These are phyloP conservation scores for Ustilago shanxiensis DNA, from an alignment of 1,284 basidiomycete genomes.

Conservation along the genomic window DNA sequence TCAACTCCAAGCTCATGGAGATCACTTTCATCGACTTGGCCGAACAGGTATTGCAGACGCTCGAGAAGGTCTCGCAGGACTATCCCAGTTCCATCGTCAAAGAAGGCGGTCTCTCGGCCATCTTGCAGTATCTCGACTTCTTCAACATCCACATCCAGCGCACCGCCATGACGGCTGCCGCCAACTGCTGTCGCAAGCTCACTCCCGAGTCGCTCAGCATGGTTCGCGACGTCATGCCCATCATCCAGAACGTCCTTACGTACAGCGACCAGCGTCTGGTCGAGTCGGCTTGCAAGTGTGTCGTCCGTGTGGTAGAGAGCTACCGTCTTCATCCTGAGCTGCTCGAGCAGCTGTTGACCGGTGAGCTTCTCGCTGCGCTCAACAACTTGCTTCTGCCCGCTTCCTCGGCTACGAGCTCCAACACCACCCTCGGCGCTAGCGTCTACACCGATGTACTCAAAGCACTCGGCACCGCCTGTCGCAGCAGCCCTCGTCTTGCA, in stretches of 20 bases:
- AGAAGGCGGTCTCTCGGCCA: constrained; percentile 65
- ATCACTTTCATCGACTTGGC: constrained; percentile 70
- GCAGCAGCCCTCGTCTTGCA: constrained; percentile 57
- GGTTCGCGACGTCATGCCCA: constrained; percentile 62
- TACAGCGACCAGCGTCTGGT: constrained; percentile 67
- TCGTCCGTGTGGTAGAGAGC: constrained; percentile 63
- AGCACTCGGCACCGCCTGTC: constrained; percentile 60
- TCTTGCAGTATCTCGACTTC: constrained; percentile 69
- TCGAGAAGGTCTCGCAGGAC: constrained; percentile 67
- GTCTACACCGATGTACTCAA: constrained; percentile 66
- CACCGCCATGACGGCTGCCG: constrained; percentile 65
- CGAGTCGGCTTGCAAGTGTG: constrained; percentile 66
- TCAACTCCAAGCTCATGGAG: constrained; percentile 66
- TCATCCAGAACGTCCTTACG: constrained; percentile 63
- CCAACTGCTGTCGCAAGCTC: constrained; percentile 67
- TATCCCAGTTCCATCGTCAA: constrained; percentile 66
- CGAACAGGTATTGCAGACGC: constrained; percentile 69
- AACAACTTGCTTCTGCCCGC: constrained; percentile 61
- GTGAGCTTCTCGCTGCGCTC: constrained; percentile 55
- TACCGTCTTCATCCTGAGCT: constrained; percentile 56
- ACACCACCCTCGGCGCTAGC: constrained; percentile 52
- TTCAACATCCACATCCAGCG: constrained; percentile 70
- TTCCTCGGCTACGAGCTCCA: constrained; percentile 43
- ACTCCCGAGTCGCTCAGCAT: constrained; percentile 50
- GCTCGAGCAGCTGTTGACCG: constrained; percentile 59